Evolutionary conservation across 257 asterid genomes (phyloP), one percentile per base, ranked within the genome.

Genomic region (Verbena officinalis): DNA sequence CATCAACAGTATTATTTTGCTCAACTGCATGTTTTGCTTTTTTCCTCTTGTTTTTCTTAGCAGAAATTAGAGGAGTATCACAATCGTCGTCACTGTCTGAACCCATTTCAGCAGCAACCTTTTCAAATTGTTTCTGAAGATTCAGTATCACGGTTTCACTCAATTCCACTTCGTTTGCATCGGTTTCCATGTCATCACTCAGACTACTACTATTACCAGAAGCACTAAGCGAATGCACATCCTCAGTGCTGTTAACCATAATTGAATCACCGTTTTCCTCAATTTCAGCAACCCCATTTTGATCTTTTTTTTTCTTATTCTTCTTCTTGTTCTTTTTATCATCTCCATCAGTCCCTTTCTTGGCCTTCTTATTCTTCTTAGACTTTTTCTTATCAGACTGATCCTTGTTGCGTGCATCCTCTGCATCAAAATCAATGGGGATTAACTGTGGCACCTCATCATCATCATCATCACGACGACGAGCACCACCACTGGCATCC

Each of bases 91-190:
- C 85, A 55, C 46, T 68, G 0, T 59, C 75, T 4, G 80, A 75
- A 70, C 70, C 83, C 60, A 59, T 50, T 67, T 84, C 96, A 16
- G 95, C 86, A 56, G 96, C 96, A 63, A 88, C 93, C 70, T 75
- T 86, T 83, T 90, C 99, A 45, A 94, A 90, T 55, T 90, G 90
- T 54, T 73, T 78, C 76, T 83, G 99, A 76, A 94, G 96, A 82
- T 88, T 94, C 59, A 87, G 70, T 71, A 90, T 84, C 74, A 81
- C 83, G 15, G 71, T 67, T 62, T 90, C 95, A 61, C 58, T 72
- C 73, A 87, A 39, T 50, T 39, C 60, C 24, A 45, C 21, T 27
- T 38, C 74, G 58, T 45, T 48, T 42, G 59, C 83, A 53, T 79
- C 80, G 56, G 36, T 68, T 54, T 71, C 86, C 55, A 64, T 60